phyloP scores from a whole-genome alignment of 495 filamentous ascomycete genomes.

The Lepidopterella palustris region DNA sequence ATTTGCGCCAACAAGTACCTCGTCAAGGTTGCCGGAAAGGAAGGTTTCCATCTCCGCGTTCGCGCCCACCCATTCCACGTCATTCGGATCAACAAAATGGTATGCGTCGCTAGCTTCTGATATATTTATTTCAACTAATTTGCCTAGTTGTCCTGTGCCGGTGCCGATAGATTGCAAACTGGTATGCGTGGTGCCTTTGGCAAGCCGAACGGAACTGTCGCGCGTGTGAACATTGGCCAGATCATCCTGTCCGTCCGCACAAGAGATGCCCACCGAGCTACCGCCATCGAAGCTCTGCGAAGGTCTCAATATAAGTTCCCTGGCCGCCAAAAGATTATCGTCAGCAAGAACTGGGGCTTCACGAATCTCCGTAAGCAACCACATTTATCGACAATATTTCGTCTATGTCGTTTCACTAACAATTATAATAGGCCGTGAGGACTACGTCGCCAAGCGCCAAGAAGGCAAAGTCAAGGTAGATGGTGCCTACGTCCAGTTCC shows the following conservation, averaged over 20 bases:
- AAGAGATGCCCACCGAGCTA: conserved; percentile 80
- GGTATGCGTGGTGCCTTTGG: conserved; percentile 99
- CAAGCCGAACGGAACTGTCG: conserved; percentile 96
- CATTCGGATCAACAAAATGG: conserved; percentile 99
- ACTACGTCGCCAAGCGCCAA: conserved; percentile 88
- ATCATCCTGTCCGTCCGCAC: conserved; percentile 94
- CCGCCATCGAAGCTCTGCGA: conserved; percentile 95
- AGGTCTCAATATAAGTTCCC: conserved; percentile 99
- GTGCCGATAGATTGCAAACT: conserved; percentile 99
- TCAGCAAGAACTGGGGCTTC: conserved; percentile 99
- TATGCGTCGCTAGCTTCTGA: background rate
- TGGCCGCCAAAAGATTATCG: conserved; percentile 99
- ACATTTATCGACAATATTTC: no score
- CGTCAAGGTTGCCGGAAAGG: conserved; percentile 95
- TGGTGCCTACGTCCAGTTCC: conserved; percentile 98
- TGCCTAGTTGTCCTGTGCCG: conserved; percentile 90
- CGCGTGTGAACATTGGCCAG: conserved; percentile 99
- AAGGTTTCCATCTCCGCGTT: conserved; percentile 97
- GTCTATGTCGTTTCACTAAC: no score
- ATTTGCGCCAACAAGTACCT: conserved; percentile 72
- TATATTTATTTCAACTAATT: background rate
- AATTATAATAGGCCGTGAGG: no score
- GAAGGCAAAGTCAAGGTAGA: conserved; percentile 86
- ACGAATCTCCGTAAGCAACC: conserved; percentile 93
- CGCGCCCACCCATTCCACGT: conserved; percentile 99